Evolutionary conservation across 495 filamentous ascomycete species (phyloP).

Genomic region (Bathelium albidoporum): DNA sequence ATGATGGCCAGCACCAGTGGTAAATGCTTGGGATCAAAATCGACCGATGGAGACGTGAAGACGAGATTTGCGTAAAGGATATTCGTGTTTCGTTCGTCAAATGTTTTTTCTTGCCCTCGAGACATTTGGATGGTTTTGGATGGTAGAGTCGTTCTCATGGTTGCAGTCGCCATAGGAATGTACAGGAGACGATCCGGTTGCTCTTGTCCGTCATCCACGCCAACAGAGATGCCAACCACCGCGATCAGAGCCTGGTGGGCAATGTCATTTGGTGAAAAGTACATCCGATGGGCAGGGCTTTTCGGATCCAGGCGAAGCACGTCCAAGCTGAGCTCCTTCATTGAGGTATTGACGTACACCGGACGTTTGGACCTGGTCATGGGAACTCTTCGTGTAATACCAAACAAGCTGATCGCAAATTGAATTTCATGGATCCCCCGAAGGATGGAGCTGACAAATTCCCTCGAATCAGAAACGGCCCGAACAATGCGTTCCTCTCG

Average conservation of each 20-base stretch:
- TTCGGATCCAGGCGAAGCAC: slow-evolving; percentile 86
- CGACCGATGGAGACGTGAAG: slow-evolving; percentile 87
- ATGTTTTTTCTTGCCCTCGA: slow-evolving; percentile 25
- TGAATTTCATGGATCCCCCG: slow-evolving; percentile 93
- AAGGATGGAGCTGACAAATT: slow-evolving; percentile 81
- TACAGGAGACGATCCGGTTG: slow-evolving; percentile 82
- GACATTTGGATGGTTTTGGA: slow-evolving; percentile 83
- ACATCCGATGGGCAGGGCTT: slow-evolving; percentile 96
- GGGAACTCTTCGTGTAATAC: slow-evolving; percentile 67
- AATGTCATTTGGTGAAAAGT: slow-evolving; percentile 86
- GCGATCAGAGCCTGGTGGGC: slow-evolving; percentile 92
- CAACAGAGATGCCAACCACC: slow-evolving; percentile 82
- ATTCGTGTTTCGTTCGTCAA: slow-evolving; percentile 81
- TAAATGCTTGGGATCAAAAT: slow-evolving; percentile 88
- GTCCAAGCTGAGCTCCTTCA: slow-evolving; percentile 93
- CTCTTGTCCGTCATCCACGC: slow-evolving; percentile 75
- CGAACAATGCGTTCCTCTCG: slow-evolving; percentile 66
- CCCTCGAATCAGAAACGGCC: slow-evolving; percentile 84
- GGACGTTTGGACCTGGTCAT: slow-evolving; percentile 55
- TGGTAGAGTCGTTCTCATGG: slow-evolving; percentile 84
- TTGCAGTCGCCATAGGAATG: slow-evolving; percentile 96
- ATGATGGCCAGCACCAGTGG: slow-evolving; percentile 73
- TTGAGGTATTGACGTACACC: slow-evolving; percentile 73
- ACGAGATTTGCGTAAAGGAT: slow-evolving; percentile 94
- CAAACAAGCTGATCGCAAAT: slow-evolving; percentile 86